Conservation (phyloP, 2,329 filamentous ascomycete species). For the Thielaviopsis ethacetica region DNA sequence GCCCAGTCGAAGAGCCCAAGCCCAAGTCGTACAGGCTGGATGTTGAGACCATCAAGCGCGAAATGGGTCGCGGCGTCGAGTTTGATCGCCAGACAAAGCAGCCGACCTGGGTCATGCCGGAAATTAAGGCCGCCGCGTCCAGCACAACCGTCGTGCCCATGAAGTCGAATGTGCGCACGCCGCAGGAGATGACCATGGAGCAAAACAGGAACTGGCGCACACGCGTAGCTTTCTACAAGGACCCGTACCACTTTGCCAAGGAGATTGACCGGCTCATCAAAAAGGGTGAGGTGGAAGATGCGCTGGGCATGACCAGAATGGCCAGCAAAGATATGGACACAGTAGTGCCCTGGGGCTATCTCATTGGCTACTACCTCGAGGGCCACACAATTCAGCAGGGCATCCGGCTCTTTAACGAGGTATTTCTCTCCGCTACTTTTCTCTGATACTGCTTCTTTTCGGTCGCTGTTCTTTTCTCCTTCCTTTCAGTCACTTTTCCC, state of each 20-base stretch:
- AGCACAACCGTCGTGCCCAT: not conserved
- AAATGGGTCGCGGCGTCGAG: constrained; percentile 7
- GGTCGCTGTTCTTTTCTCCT: too few species aligned
- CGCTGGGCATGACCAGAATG: constrained; percentile 48
- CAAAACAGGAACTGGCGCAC: constrained; percentile 3
- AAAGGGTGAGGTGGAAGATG: constrained; percentile 46
- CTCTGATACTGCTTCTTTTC: too few species aligned
- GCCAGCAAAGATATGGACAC: constrained; percentile 50
- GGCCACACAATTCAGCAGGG: constrained; percentile 45
- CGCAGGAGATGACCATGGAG: constrained; percentile 3
- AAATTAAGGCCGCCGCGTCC: not conserved
- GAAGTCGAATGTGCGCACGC: not conserved
- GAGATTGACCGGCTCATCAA: constrained; percentile 46
- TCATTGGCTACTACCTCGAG: constrained; percentile 56
- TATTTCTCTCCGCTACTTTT: constrained; percentile 21
- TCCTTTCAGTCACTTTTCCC: constrained; percentile 15
- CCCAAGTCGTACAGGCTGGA: not conserved
- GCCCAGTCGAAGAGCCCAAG: not conserved
- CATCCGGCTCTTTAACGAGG: constrained; percentile 78
- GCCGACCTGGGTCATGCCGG: constrained; percentile 11
- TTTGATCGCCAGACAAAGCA: constrained; percentile 10
- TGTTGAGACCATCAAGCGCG: constrained; percentile 8
- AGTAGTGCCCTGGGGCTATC: constrained; percentile 72
- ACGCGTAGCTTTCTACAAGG: constrained; percentile 32
- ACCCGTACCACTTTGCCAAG: constrained; percentile 57